A percentile compares a stretch with the other conserved stretches of the same genome.
Evolutionary conservation across 2,329 filamentous ascomycete genomes (phyloP).

Genomic region (Trichophyton verrucosum): DNA sequence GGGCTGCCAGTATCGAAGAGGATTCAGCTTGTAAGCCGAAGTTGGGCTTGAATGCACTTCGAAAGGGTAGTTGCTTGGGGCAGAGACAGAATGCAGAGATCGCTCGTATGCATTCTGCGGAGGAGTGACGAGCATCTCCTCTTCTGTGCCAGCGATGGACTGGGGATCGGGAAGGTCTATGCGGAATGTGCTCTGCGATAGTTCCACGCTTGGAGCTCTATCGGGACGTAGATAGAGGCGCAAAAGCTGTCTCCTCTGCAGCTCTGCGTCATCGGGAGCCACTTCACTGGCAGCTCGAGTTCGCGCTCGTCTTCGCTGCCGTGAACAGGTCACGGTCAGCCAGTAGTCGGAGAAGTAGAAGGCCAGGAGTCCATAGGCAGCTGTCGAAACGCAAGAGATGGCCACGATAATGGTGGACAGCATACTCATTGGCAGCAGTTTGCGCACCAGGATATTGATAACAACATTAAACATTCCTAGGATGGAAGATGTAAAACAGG

Average conservation of each 20-base stretch:
- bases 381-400: conserved; percentile 19
- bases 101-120: conserved; percentile 11
- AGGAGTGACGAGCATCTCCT: conserved; percentile 15
- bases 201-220: conserved; percentile 19
- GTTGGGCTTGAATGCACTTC: neutral
- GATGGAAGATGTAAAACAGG: conserved; percentile 20
- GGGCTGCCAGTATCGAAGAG: conserved; percentile 1
- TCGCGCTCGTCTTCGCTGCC: conserved; percentile 1
- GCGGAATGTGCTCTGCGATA: conserved; percentile 19
- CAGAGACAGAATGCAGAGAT: conserved; percentile 4
- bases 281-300: conserved; percentile 6
- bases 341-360: conserved; percentile 13
- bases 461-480: conserved; percentile 25
- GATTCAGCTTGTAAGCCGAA: conserved; percentile 2
- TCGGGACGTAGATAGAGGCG: conserved; percentile 23
- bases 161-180: conserved; percentile 19
- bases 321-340: neutral
- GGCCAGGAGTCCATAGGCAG: conserved; percentile 20
- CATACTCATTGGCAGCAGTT: conserved; percentile 18
- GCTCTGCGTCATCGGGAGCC: conserved; percentile 24
- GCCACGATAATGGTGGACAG: conserved; percentile 20
- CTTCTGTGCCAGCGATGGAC: conserved; percentile 3
- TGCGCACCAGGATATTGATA: conserved; percentile 22
- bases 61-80: conserved; percentile 7
- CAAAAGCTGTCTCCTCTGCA: conserved; percentile 30